A percentile compares a stretch with the other conserved stretches of the same genome.
Evolutionary conservation across 257 asterid genomes (phyloP).

Genomic region (Vinca minor): DNA sequence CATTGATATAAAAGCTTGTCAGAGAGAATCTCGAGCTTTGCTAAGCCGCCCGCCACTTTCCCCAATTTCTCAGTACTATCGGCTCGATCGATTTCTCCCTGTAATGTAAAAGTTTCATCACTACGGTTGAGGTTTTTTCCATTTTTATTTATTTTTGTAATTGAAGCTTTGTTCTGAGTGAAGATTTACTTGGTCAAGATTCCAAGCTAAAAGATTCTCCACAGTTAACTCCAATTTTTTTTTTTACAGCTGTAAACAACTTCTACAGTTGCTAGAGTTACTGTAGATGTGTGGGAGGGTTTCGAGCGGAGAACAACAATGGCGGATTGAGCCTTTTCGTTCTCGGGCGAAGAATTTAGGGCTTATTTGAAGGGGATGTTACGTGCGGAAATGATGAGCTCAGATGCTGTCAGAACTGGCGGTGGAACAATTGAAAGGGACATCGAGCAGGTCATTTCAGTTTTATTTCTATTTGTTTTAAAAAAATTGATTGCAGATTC

Average conservation of each 20-base stretch:
- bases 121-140: neutral
- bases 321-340: slow-evolving; percentile 7
- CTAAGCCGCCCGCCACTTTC: neutral
- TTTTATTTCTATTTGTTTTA: slow-evolving; percentile 3
- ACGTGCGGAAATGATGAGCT: slow-evolving; percentile 55
- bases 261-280: neutral
- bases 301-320: slow-evolving; percentile 9
- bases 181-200: slow-evolving; percentile 9
- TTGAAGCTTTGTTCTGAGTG: neutral
- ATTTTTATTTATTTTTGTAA: neutral
- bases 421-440: slow-evolving; percentile 73
- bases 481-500: neutral
- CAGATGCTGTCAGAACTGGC: slow-evolving; percentile 55
- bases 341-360: slow-evolving; percentile 23
- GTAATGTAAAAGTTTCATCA: neutral
- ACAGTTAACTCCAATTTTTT: slow-evolving; percentile 1
- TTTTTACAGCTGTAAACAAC: slow-evolving; percentile 7
- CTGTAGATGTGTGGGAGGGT: slow-evolving; percentile 36
- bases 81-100: neutral
- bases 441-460: slow-evolving; percentile 51
- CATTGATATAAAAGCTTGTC: neutral
- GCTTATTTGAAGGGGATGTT: slow-evolving; percentile 38
- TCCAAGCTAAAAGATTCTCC: neutral
- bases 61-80: neutral
- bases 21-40: slow-evolving; percentile 1